Evolutionary conservation across 768 basidiomycete species (phyloP).

Genomic region (Suillus americanus): DNA sequence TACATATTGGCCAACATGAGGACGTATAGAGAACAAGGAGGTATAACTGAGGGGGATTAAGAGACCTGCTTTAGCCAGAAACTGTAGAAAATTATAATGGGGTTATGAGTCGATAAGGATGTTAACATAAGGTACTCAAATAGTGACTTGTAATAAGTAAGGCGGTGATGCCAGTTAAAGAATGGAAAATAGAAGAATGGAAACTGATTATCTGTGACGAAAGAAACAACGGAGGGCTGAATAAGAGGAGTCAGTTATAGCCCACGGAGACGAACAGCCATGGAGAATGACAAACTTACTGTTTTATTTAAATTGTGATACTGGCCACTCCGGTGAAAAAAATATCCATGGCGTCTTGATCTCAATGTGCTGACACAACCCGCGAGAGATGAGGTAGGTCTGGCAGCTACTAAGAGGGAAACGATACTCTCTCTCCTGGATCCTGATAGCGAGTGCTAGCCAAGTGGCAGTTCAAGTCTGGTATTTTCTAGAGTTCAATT

Average conservation of each 20-base stretch:
- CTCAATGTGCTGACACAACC: conserved; percentile 64
- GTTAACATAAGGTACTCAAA: not conserved
- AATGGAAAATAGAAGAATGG: not conserved
- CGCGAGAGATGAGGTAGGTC: conserved; percentile 45
- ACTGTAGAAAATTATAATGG: not conserved
- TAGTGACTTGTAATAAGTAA: not conserved
- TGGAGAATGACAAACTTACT: too few relatives aligned
- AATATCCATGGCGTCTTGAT: too few relatives aligned
- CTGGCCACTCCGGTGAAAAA: too few relatives aligned
- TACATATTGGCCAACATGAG: too few relatives aligned
- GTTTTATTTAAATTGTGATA: too few relatives aligned
- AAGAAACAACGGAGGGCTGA: not conserved
- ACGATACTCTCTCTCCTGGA: conserved; percentile 45
- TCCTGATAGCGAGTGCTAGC: conserved; percentile 39
- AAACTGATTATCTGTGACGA: not conserved
- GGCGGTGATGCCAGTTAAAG: not conserved
- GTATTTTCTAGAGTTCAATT: conserved; percentile 51
- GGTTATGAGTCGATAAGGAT: not conserved
- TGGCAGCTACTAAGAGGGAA: conserved; percentile 49
- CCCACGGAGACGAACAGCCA: too few relatives aligned
- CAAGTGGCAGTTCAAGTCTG: conserved; percentile 58
- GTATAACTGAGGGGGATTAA: too few relatives aligned
- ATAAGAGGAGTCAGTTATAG: too few relatives aligned
- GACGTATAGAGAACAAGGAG: too few relatives aligned
- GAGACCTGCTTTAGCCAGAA: too few relatives aligned